Base-by-base conservation (phyloP, 1,284 basidiomycete genomes). In the Vanrija humicola region DNA sequence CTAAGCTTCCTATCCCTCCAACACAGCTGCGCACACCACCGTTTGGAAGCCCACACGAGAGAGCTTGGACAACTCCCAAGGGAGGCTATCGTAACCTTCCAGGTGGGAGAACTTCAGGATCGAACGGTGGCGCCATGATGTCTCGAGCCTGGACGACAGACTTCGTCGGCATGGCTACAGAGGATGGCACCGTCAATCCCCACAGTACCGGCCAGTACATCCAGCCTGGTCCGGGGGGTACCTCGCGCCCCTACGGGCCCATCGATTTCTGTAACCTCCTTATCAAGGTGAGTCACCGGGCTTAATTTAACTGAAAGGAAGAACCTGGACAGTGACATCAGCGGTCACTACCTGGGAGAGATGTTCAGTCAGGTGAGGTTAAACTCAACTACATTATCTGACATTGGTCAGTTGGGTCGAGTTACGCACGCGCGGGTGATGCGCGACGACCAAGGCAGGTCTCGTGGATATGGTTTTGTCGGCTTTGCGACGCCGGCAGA, bases 391-490 rank as follows among this genome's bases (percentile, higher is more conserved):
- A 43, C 3, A 5, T 23, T 53, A 7, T 29, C 34, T 34, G 34
- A 34, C 34, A 14, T 15, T 28, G 19, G 49, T 1, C 66, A 89
- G 85, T 89, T 86, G 68, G 90, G 90, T 43, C 84, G 87, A 74
- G 90, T 93, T 54, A 86, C 90, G 58, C 90, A 91, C 71, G 92
- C 92, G 25, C 85, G 91, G 55, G 90, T 97, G 48, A 96, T 96
- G 93, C 84, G 90, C 23, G 92, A 92, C 67, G 87, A 92, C 64
- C 79, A 69, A 48, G 88, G 89, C 21, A 84, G 88, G 52, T 90
- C 88, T 72, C 86, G 90, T 55, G 91, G 91, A 6, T 97, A 95
- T 69, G 93, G 93, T n/a, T 98, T 97, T 69, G 94, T 97, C 55
- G 90, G 88, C 25, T 97, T 80, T 77, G 86, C 89, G 68, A 82